These are phyloP conservation scores for Auriculariales sp. DNA, from an alignment of 768 basidiomycete species.

Conservation along the genomic window DNA sequence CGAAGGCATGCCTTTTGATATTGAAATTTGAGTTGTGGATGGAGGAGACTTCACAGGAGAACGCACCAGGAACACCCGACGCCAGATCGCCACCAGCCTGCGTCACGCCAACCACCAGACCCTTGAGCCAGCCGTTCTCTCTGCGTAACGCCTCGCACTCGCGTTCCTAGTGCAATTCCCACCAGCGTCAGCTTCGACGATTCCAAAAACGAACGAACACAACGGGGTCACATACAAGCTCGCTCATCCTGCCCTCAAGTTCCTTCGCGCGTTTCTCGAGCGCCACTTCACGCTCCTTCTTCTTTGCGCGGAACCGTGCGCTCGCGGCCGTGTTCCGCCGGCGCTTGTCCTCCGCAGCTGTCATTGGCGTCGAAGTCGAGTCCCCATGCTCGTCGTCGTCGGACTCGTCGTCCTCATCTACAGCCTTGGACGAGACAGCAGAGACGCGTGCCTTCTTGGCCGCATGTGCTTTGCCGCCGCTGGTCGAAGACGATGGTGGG, in stretches of 20 bases:
- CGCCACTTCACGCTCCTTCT: constrained; percentile 89
- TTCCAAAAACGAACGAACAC: too few species aligned
- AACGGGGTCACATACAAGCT: too few species aligned
- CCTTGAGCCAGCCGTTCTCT: constrained; percentile 89
- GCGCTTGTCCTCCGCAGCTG: constrained; percentile 77
- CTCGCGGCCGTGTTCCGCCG: constrained; percentile 85
- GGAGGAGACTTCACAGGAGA: too few species aligned
- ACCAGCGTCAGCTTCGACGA: too few species aligned
- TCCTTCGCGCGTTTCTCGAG: constrained; percentile 77
- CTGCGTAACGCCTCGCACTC: constrained; percentile 79
- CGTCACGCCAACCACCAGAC: constrained; percentile 77
- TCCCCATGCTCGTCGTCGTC: constrained; percentile 8
- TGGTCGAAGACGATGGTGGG: constrained; percentile 16
- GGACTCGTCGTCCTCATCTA: constrained; percentile 5
- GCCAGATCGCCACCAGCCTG: background rate
- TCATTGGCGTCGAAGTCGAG: constrained; percentile 16
- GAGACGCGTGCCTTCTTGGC: constrained; percentile 37
- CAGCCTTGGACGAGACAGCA: constrained; percentile 16
- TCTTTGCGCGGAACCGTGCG: constrained; percentile 87
- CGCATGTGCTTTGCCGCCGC: constrained; percentile 19
- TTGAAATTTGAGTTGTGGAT: too few species aligned
- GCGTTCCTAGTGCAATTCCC: too few species aligned
- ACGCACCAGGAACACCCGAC: too few species aligned
- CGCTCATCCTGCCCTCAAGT: constrained; percentile 59
- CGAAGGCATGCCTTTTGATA: too few species aligned